phyloP scores from a whole-genome alignment of 2,329 filamentous ascomycete species.

The Pestalotiopsis fici region DNA sequence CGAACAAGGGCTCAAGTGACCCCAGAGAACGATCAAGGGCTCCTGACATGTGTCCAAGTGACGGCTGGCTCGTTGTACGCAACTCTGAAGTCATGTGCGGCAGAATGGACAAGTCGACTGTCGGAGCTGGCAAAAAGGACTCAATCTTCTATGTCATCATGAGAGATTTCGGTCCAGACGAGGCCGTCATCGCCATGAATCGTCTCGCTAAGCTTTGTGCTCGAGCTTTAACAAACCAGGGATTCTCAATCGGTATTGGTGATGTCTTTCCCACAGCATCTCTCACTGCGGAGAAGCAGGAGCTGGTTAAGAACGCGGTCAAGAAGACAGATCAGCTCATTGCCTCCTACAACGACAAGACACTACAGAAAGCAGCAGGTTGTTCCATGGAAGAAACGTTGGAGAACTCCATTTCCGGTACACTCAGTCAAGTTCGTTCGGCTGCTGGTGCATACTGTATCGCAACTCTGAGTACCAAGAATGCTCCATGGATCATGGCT shows the following conservation, averaged over 20 bases:
- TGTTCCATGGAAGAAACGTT: constrained; percentile 91
- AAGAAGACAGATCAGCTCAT: constrained; percentile 82
- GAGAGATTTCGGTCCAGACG: constrained; percentile 88
- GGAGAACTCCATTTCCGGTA: constrained; percentile 87
- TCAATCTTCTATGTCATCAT: constrained; percentile 97
- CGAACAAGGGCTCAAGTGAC: constrained; percentile 53
- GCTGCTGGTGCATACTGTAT: constrained; percentile 91
- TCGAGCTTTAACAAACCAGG: constrained; percentile 82
- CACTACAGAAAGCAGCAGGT: constrained; percentile 81
- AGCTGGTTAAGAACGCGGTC: constrained; percentile 78
- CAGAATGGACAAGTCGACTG: constrained; percentile 95
- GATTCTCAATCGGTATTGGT: constrained; percentile 94
- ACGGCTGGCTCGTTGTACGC: constrained; percentile 88
- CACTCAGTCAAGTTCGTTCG: constrained; percentile 88
- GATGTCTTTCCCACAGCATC: constrained; percentile 84
- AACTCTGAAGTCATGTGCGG: constrained; percentile 99
- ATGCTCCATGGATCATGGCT: constrained; percentile 94
- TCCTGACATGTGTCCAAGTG: constrained; percentile 79
- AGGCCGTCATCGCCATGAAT: constrained; percentile 91
- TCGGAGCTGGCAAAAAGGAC: constrained; percentile 97
- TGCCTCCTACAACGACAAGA: constrained; percentile 75
- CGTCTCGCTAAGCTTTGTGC: constrained; percentile 88
- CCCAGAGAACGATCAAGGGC: constrained; percentile 42
- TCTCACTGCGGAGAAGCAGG: constrained; percentile 72
- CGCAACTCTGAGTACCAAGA: constrained; percentile 83